Conservation (phyloP, 805 yeast genomes). For the Wickerhamomyces bisporus region DNA sequence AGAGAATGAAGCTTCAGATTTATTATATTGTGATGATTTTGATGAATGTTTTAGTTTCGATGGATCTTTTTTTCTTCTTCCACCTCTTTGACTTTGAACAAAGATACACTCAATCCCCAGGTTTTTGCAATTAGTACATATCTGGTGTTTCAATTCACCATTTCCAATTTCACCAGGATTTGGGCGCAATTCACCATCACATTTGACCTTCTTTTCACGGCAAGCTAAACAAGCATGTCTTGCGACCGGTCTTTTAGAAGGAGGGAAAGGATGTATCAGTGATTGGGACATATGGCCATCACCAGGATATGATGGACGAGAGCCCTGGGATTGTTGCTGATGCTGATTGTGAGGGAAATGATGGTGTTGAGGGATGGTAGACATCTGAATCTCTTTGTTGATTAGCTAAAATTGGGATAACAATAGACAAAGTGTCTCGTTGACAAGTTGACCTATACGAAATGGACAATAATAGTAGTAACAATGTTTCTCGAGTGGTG, state of each 20-base stretch:
- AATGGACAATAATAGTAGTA: no score
- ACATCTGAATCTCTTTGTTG: no score
- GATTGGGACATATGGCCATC: no score
- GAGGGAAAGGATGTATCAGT: not conserved
- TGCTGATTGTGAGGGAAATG: no score
- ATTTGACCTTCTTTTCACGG: slow-evolving; percentile 59
- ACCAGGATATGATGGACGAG: no score
- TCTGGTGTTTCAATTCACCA: slow-evolving; percentile 21
- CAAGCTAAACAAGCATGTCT: slow-evolving; percentile 59
- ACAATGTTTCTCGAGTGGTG: no score
- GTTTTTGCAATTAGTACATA: slow-evolving; percentile 46
- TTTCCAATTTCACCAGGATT: slow-evolving; percentile 20
- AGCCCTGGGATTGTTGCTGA: not conserved
- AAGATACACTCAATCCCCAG: slow-evolving; percentile 47
- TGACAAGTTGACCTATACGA: not conserved
- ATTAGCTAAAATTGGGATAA: no score
- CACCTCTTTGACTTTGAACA: slow-evolving; percentile 54
- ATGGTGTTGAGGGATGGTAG: not conserved
- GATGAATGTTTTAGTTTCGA: slow-evolving; percentile 2
- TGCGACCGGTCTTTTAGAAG: slow-evolving; percentile 43
- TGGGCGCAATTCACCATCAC: slow-evolving; percentile 50
- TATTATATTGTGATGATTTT: not conserved
- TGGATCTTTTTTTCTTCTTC: slow-evolving; percentile 34
- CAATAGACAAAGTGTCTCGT: no score
- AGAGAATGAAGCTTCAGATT: not conserved